Evolutionary conservation across 805 yeast genomes (phyloP), one percentile per base, ranked within the genome.

Genomic region (Nakazawaea pomicola): DNA sequence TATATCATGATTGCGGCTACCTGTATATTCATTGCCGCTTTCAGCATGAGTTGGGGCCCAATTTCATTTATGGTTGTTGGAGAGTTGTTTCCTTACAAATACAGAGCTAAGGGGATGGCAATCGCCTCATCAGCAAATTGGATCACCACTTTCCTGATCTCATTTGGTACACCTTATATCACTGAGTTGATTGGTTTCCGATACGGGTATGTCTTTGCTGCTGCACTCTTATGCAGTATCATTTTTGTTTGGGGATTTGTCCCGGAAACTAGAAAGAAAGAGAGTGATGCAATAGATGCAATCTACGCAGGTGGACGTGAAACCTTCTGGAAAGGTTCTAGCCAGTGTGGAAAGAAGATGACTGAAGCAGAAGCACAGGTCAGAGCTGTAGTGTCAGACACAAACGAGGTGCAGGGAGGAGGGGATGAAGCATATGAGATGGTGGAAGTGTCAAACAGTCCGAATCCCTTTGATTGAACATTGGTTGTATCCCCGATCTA

Each of bases 1-100:
- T 54, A 64, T 25, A 68, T 70, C 3, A 67, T 79, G 75, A 75
- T 83, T 54, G 68, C 70, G 40, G 60, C 78, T 29, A 68, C 83
- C 4, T 77, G 87, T 55, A 52, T 73, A 29, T 83, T 75, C 58
- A 78, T 83, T 39, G 68, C 74, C 49, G 68, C 68, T 43, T 83
- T 83, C 60, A 86, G 89, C 2, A 64, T 78, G 17, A 76, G 85
- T 11, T 79, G 87, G 82, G 90, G 89, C 3, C 87, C 89, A 27
- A 74, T 83, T 44, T 70, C 78, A n/a, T 76, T 74, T 58, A 74
- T 79, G 18, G 65, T 82, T 38, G 77, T 82, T 11, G 70, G 83
- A 27, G 89, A 83, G 54, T 56, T 80, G 29, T 83, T 74, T 58
- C 88, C 88, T 27, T 65, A 70, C 44, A 67, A 74, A 51, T 76